These are phyloP conservation scores for Aspergillus asperescens DNA, from an alignment of 495 filamentous ascomycete genomes.

Conservation along the genomic window DNA sequence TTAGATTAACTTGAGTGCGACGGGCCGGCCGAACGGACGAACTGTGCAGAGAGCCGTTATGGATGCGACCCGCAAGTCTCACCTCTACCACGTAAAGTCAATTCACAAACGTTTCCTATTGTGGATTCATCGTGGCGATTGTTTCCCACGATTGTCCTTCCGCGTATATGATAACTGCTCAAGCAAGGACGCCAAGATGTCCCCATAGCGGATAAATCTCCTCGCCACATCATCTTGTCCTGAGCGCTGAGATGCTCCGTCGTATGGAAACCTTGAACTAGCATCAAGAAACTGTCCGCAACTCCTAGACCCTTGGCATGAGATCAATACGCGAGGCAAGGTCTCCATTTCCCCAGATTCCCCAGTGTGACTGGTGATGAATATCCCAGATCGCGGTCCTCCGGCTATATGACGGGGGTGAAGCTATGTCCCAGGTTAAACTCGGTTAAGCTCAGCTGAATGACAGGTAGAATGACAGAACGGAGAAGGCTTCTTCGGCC, in stretches of 20 bases:
- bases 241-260: not conserved
- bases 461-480: not conserved
- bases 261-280: not conserved
- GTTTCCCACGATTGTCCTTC: too few species aligned
- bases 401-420: not conserved
- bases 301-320: slow-evolving; percentile 12
- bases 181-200: too few species aligned
- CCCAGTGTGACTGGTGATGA: not conserved
- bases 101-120: too few species aligned
- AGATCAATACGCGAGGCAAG: slow-evolving; percentile 12
- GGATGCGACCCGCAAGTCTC: too few species aligned
- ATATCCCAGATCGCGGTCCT: not conserved
- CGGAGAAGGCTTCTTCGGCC: slow-evolving; percentile 12
- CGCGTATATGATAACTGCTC: too few species aligned
- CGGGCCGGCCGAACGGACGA: too few species aligned
- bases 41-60: too few species aligned
- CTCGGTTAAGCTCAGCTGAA: slow-evolving; percentile 1
- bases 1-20: too few species aligned
- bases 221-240: too few species aligned
- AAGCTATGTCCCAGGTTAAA: not conserved
- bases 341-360: slow-evolving; percentile 2
- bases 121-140: too few species aligned
- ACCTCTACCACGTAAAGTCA: too few species aligned
- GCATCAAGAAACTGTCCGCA: not conserved
- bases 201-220: too few species aligned